Conservation (phyloP, 2,329 filamentous ascomycete species). For the Alternaria sp. region DNA sequence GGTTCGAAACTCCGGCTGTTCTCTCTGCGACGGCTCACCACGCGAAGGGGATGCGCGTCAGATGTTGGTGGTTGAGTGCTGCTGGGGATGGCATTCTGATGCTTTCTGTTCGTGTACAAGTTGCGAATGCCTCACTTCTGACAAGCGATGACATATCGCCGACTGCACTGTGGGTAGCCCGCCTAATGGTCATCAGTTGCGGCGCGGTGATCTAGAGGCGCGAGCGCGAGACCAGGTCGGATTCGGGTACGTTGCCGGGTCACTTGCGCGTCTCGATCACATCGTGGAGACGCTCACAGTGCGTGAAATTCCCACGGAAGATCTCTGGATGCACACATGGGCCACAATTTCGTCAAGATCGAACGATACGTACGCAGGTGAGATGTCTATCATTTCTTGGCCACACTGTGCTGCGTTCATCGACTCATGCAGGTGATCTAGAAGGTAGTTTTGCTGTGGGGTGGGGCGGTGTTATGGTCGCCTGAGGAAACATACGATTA, state of each 20-base stretch:
- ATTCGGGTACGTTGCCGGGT: constrained; percentile 3
- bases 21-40: background rate
- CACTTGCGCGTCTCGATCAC: constrained; percentile 3
- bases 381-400: constrained; percentile 8
- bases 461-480: constrained; percentile 17
- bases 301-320: constrained; percentile 1
- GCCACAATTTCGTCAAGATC: constrained; percentile 7
- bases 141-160: background rate
- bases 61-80: background rate
- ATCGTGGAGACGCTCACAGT: background rate
- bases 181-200: constrained; percentile 7
- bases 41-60: background rate
- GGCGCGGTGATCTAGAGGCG: constrained; percentile 6
- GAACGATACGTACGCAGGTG: constrained; percentile 11
- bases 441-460: constrained; percentile 4
- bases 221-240: constrained; percentile 1
- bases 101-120: background rate
- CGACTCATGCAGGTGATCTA: constrained; percentile 11
- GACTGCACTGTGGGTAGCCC: background rate
- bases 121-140: background rate
- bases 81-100: background rate
- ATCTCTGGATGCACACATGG: constrained; percentile 4
- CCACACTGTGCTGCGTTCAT: background rate
- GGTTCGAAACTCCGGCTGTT: constrained; percentile 2
- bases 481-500: constrained; percentile 17